These are phyloP conservation scores for Metahyphopichia silvanorum DNA, from an alignment of 805 yeast genomes.

Conservation along the genomic window DNA sequence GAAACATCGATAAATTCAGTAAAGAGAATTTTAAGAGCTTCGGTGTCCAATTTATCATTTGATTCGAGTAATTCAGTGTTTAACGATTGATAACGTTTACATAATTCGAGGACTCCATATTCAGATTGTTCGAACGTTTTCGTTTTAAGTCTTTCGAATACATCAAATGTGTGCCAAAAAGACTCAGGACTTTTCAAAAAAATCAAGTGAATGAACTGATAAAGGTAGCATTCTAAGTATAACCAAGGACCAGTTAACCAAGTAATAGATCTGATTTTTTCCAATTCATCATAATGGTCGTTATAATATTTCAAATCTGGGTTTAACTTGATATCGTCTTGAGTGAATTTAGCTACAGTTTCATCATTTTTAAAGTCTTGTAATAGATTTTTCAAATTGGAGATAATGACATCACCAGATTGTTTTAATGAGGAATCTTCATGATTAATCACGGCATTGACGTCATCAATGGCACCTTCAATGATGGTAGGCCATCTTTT, in stretches of 20 bases:
- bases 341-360: conserved; percentile 24
- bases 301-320: conserved; percentile 57
- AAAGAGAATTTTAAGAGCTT: conserved; percentile 56
- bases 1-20: conserved; percentile 84
- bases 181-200: conserved; percentile 31
- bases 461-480: conserved; percentile 64
- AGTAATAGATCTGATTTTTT: conserved; percentile 29
- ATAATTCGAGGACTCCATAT: conserved; percentile 77
- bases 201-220: conserved; percentile 55
- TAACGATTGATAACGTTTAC: conserved; percentile 50
- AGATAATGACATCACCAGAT: conserved; percentile 49
- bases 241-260: conserved; percentile 94
- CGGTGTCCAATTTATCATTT: conserved; percentile 19
- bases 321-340: conserved; percentile 38
- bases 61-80: conserved; percentile 25
- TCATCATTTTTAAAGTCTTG: conserved; percentile 39
- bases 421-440: conserved; percentile 17
- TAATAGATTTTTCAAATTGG: conserved; percentile 21
- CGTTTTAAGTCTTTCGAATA: conserved; percentile 68
- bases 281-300: conserved; percentile 39
- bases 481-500: conserved; percentile 87
- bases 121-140: conserved; percentile 72
- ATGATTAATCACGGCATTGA: conserved; percentile 22
- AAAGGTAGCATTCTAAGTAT: conserved; percentile 78
- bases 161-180: conserved; percentile 52